Conservation (phyloP, 2,329 filamentous ascomycete species). For the Penicillium frequentans region DNA sequence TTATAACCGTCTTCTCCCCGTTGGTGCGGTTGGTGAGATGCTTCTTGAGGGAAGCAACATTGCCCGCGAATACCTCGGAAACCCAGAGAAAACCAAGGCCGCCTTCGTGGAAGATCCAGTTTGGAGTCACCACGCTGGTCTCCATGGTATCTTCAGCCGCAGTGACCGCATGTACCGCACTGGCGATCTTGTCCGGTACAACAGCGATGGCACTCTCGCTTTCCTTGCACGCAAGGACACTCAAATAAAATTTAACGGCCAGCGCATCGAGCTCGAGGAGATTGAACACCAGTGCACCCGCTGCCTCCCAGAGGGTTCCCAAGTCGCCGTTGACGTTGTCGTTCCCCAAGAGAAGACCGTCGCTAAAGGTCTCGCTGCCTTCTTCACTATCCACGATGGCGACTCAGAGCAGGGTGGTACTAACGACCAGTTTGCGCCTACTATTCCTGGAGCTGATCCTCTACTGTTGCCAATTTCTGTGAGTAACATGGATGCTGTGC, state of each 20-base stretch:
- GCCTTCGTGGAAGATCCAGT: conserved; percentile 35
- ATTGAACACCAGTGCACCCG: conserved; percentile 46
- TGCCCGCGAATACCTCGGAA: conserved; percentile 46
- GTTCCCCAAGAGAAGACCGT: conserved; percentile 31
- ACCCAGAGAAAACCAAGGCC: conserved; percentile 34
- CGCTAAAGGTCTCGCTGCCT: conserved; percentile 34
- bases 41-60: conserved; percentile 49
- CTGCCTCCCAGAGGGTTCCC: conserved; percentile 35
- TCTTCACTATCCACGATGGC: conserved; percentile 29
- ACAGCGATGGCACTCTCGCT: conserved; percentile 31
- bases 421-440: conserved; percentile 19
- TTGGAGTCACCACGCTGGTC: conserved; percentile 27
- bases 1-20: conserved; percentile 38
- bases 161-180: conserved; percentile 39
- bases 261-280: conserved; percentile 48
- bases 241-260: conserved; percentile 45
- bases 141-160: conserved; percentile 23
- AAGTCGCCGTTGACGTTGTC: conserved; percentile 47
- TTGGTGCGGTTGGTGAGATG: conserved; percentile 50
- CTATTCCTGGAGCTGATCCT: conserved; percentile 17
- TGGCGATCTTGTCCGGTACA: conserved; percentile 40
- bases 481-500: conserved; percentile 22
- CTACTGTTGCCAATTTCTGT: conserved; percentile 29
- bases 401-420: conserved; percentile 21
- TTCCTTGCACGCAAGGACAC: conserved; percentile 37